Evolutionary conservation across 306 rosid genomes (phyloP).

Genomic region (Medicago truncatula): MtrunA17r5.0-ANR NC_053042.1:17963501-17964000

Average conservation of each 20-base stretch:
- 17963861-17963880: slow-evolving; percentile 93
- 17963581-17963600: too few species aligned
- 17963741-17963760: not conserved
- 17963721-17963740: not conserved
- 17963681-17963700: not conserved
- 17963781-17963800: not conserved
- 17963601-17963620: too few species aligned
- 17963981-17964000: slow-evolving; percentile 97
- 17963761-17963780: not conserved
- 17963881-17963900: slow-evolving; percentile 81
- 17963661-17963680: not conserved
- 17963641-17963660: too few species aligned
- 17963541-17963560: too few species aligned
- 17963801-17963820: not conserved
- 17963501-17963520: too few species aligned
- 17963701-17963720: not conserved
- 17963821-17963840: slow-evolving; percentile 90
- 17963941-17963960: slow-evolving; percentile 98
- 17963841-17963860: slow-evolving; percentile 98
- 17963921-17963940: slow-evolving; percentile 98
- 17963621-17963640: too few species aligned
- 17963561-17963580: too few species aligned
- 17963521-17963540: too few species aligned
- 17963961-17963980: slow-evolving; percentile 99
- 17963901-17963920: slow-evolving; percentile 84